Percentiles rank a stretch among this genome's conserved stretches.
Evolutionary conservation across 2,329 filamentous ascomycete genomes (phyloP).

Genomic region (Apiospora marii): DNA sequence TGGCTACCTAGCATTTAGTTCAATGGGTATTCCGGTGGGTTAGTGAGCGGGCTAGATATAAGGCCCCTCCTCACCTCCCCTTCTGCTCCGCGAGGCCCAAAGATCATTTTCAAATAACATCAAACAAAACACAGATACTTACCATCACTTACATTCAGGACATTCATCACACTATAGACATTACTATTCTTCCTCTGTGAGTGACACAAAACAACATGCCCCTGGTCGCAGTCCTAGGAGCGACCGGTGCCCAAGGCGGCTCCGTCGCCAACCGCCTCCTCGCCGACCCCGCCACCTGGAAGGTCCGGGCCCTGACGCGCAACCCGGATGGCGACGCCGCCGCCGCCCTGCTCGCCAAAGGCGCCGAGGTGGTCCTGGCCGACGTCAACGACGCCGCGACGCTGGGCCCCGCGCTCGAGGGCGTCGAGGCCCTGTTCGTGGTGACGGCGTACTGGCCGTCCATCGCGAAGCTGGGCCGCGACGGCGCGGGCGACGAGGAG

Average conservation of each 20-base stretch:
- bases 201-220: not conserved
- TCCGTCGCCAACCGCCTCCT: constrained; percentile 33
- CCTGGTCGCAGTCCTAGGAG: constrained; percentile 24
- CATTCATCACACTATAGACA: not conserved
- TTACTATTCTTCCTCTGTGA: too few relatives aligned
- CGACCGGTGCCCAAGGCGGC: constrained; percentile 32
- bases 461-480: constrained; percentile 26
- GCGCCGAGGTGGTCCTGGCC: constrained; percentile 36
- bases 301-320: constrained; percentile 39
- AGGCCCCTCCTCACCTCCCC: not conserved
- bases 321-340: constrained; percentile 32
- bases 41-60: not conserved
- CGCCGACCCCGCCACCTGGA: constrained; percentile 30
- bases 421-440: constrained; percentile 38
- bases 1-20: not conserved
- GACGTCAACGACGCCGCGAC: constrained; percentile 32
- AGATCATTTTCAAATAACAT: not conserved
- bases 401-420: constrained; percentile 34
- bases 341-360: constrained; percentile 29
- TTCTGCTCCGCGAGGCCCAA: not conserved
- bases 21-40: not conserved
- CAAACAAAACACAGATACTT: not conserved
- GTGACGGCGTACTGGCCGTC: constrained; percentile 41
- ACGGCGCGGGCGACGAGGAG: constrained; percentile 31
- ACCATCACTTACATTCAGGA: not conserved